A percentile compares a stretch with the other conserved stretches of the same genome.
These are phyloP conservation scores for Escovopsis weberi DNA, from an alignment of 2,329 filamentous ascomycete species.

Conservation along the genomic window DNA sequence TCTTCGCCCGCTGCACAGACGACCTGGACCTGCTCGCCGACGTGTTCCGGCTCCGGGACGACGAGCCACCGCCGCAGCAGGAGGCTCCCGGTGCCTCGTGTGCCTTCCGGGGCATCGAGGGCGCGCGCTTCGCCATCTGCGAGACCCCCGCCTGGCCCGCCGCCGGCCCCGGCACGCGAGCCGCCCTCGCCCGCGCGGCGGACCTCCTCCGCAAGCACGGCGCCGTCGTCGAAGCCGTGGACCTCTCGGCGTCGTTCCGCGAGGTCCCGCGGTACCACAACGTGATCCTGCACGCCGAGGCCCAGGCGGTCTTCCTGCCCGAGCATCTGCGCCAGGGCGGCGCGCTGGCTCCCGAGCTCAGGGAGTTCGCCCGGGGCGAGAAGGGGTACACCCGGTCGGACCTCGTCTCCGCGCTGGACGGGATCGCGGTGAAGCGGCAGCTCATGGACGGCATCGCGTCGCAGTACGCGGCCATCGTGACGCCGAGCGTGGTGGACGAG, in stretches of 20 bases:
- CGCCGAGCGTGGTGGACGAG: constrained; percentile 44
- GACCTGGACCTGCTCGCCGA: constrained; percentile 43
- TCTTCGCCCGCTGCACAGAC: constrained; percentile 41
- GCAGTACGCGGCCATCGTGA: constrained; percentile 39
- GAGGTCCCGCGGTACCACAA: constrained; percentile 37
- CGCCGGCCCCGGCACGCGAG: constrained; percentile 28
- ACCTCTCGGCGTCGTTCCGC: constrained; percentile 34
- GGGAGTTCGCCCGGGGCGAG: constrained; percentile 36
- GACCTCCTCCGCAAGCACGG: constrained; percentile 29
- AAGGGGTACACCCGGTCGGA: constrained; percentile 27
- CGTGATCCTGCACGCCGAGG: constrained; percentile 36
- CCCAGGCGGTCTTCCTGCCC: constrained; percentile 34
- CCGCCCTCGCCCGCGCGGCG: constrained; percentile 26
- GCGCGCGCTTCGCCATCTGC: constrained; percentile 37
- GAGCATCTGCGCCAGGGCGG: constrained; percentile 36
- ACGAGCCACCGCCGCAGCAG: constrained; percentile 14
- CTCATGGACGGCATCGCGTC: constrained; percentile 36
- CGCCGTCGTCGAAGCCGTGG: constrained; percentile 40
- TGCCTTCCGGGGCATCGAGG: constrained; percentile 20
- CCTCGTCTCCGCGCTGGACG: constrained; percentile 38
- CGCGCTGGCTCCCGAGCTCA: constrained; percentile 29
- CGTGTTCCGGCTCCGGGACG: constrained; percentile 39
- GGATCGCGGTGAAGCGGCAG: constrained; percentile 36
- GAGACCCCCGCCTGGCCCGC: constrained; percentile 38
- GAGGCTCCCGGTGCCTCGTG: too few relatives aligned